A percentile compares a stretch with the other conserved stretches of the same genome.
phyloP scores from a whole-genome alignment of 2,329 filamentous ascomycete genomes.

The Albifimbria verrucaria region DNA sequence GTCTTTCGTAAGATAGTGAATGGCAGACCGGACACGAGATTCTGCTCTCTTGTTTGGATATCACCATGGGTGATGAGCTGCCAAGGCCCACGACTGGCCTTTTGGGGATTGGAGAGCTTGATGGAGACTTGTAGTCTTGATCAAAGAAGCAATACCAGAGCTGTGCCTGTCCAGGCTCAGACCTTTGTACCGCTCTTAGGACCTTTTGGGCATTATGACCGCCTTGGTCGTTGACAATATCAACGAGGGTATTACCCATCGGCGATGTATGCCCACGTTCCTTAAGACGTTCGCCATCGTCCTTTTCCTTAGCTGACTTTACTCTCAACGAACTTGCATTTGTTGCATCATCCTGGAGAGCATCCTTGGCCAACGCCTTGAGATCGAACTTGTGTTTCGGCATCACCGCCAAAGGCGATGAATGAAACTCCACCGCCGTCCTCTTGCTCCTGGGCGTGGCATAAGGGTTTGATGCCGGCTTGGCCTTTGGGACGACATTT shows the following conservation, averaged over 20 bases:
- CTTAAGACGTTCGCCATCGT: not conserved
- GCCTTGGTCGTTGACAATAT: slow-evolving; percentile 31
- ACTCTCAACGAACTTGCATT: slow-evolving; percentile 51
- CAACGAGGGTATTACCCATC: slow-evolving; percentile 19
- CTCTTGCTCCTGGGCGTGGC: slow-evolving; percentile 48
- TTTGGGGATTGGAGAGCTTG: slow-evolving; percentile 22
- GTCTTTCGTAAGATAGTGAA: slow-evolving; percentile 41
- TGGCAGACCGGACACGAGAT: slow-evolving; percentile 61
- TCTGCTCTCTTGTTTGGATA: slow-evolving; percentile 46
- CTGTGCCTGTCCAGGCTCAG: slow-evolving; percentile 34
- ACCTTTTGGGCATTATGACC: slow-evolving; percentile 43
- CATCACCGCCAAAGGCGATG: slow-evolving; percentile 48
- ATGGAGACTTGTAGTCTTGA: slow-evolving; percentile 22
- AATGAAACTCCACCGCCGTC: slow-evolving; percentile 33
- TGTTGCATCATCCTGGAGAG: slow-evolving; percentile 55
- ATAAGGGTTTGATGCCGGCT: slow-evolving; percentile 17
- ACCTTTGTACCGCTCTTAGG: slow-evolving; percentile 48
- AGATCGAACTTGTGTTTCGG: slow-evolving; percentile 62
- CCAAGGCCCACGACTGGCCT: slow-evolving; percentile 40
- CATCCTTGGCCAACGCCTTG: slow-evolving; percentile 57
- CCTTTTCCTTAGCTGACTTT: slow-evolving; percentile 27
- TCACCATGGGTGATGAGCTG: slow-evolving; percentile 43
- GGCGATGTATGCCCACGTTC: not conserved
- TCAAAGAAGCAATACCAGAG: slow-evolving; percentile 50
- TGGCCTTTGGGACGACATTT: slow-evolving; percentile 10